Conservation (phyloP, 1,284 basidiomycete species). For the Sporisorium reilianum region DNA sequence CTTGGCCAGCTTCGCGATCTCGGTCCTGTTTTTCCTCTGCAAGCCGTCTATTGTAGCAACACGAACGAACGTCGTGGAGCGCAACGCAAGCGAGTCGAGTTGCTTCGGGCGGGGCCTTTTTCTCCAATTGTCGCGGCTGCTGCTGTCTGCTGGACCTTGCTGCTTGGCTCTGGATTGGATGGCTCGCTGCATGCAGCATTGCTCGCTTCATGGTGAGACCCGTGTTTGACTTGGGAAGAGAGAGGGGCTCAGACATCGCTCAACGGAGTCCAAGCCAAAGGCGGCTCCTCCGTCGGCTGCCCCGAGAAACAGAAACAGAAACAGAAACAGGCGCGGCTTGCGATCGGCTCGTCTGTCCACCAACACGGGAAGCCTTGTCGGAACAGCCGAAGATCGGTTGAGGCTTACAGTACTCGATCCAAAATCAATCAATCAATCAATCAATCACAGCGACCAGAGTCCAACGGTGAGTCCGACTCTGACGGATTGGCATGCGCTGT, state of each 20-base stretch:
- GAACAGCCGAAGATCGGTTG: conserved; percentile 4
- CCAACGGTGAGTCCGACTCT: neutral
- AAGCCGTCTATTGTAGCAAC: neutral
- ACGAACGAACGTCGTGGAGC: too few species aligned
- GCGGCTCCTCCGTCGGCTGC: neutral
- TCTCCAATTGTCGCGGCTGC: neutral
- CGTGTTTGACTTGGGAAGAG: neutral
- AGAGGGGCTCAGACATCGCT: too few species aligned
- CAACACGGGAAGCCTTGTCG: conserved; percentile 1
- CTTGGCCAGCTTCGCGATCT: neutral
- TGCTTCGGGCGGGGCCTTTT: too few species aligned
- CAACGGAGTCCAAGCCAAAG: too few species aligned
- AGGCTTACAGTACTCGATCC: too few species aligned
- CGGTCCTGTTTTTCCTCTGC: too few species aligned
- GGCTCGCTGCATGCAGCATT: neutral
- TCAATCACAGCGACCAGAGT: too few species aligned
- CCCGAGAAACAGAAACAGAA: neutral
- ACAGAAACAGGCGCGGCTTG: too few species aligned
- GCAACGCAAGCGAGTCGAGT: neutral
- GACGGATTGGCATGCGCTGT: neutral
- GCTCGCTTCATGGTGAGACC: conserved; percentile 1
- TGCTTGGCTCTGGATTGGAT: neutral
- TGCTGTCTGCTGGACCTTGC: too few species aligned
- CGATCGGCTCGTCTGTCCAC: too few species aligned
- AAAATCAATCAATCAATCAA: neutral